Percentiles rank a stretch among this genome's conserved stretches.
These are phyloP conservation scores for Sonneratia caseolaris DNA, from an alignment of 345 rosid genomes.

Conservation along the genomic window DNA sequence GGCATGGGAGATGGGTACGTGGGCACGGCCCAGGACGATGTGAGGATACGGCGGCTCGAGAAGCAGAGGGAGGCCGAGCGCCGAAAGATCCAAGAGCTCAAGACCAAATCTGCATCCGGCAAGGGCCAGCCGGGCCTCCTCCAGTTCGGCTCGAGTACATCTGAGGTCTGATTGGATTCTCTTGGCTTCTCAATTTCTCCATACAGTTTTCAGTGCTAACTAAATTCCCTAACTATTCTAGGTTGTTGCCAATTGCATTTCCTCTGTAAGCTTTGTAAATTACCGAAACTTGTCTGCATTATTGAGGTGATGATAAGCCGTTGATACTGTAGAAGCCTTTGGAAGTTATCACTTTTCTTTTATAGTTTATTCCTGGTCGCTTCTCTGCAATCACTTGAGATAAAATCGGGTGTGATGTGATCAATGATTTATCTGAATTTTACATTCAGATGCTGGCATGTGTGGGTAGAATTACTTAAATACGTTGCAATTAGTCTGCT, in stretches of 20 bases:
- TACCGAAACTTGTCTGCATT: no score
- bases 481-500: neutral
- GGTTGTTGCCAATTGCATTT: no score
- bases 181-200: neutral
- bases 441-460: neutral
- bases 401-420: neutral
- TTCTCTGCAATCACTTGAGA: no score
- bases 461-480: neutral
- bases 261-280: no score
- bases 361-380: no score
- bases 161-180: constrained; percentile 51
- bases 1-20: constrained; percentile 99
- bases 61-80: constrained; percentile 98
- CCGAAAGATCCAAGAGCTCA: constrained; percentile 91
- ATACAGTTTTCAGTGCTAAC: neutral
- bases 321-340: no score
- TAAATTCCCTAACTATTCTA: no score
- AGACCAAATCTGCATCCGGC: constrained; percentile 74
- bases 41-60: constrained; percentile 92
- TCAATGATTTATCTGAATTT: neutral
- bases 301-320: no score
- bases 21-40: constrained; percentile 97
- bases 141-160: constrained; percentile 88
- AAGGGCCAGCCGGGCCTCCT: constrained; percentile 89
- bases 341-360: no score